Conservation (phyloP, 345 rosid species). For the Ailanthus altissimus region DNA sequence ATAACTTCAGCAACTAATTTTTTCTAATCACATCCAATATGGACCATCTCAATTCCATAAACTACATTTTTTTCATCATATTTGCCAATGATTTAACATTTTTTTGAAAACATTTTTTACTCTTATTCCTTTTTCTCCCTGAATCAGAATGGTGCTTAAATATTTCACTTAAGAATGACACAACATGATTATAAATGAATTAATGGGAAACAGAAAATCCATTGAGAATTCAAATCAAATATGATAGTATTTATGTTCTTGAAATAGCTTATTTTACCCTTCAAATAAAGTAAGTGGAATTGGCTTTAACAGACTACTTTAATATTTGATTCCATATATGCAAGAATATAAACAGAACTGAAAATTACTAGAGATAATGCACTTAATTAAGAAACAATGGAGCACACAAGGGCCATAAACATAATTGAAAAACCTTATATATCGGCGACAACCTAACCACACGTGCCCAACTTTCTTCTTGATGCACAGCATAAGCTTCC, state of each 20-base stretch:
- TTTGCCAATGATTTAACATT: background rate
- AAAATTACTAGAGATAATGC: background rate
- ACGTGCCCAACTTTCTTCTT: slow-evolving; percentile 43
- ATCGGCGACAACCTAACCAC: slow-evolving; percentile 61
- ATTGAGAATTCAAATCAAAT: background rate
- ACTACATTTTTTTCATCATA: background rate
- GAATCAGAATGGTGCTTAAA: background rate
- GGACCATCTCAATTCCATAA: background rate
- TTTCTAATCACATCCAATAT: background rate
- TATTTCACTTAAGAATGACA: background rate
- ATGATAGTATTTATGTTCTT: background rate
- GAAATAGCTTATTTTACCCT: background rate
- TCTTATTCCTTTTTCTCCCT: no score
- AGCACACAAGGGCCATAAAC: slow-evolving; percentile 1
- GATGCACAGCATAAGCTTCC: slow-evolving; percentile 69
- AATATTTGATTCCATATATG: slow-evolving; percentile 5
- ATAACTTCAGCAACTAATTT: no score
- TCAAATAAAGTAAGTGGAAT: background rate
- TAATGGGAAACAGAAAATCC: background rate
- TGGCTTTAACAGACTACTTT: background rate
- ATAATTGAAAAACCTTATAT: slow-evolving; percentile 57
- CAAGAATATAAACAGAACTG: background rate
- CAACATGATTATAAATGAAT: background rate
- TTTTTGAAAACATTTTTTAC: background rate
- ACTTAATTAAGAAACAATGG: slow-evolving; percentile 6